Base-by-base conservation (phyloP, 129 eudicot species). In the Deinandra increscens region DNA sequence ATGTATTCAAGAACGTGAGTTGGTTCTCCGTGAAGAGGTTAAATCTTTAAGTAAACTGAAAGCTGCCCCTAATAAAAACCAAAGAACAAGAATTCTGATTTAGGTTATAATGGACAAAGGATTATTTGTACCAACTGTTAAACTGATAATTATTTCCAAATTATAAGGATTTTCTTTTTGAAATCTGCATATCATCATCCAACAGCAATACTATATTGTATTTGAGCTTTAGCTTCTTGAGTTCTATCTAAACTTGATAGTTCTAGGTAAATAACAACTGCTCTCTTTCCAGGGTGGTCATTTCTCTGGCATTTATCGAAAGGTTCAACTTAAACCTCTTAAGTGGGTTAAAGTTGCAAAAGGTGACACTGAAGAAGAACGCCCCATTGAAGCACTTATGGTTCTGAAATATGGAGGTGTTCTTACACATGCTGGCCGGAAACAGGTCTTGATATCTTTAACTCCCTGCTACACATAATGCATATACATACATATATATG, bases 361-460 rank as follows among this genome's bases (percentile, higher is more conserved):
- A 69, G 78, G 89, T 56, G 99, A 94, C 75, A 84, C 80, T 45
- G 99, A 94, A 80, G 99, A 89, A 78, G 99, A 94, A 84, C 81
- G 76, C 67, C 97, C 97, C 19, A 76, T 79, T 43, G 99, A 94
- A 83, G 99, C 99, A 3, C 82, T 94, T 69, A 94, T 94, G 99
- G 90, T 94, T 82, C 86, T 94, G 3, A 94, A 94, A 82, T 94
- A 94, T 76, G 97, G 99, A 22, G 99, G 99, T 39, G 97, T 87
- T 73, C 94, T 94, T 67, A 94, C 99, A 50, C 99, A 94, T 84
- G 99, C 99, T 66, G 99, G 99, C 60, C 86, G 99, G 53, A 94
- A 89, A 69, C 99, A 93, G 99, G 99, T 93, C 48, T 26, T 70
- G 4, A 26, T 11, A 63, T 58, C 33, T 31, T 65, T 23, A 43